A percentile compares a stretch with the other conserved stretches of the same genome.
Conservation (phyloP, 2,329 filamentous ascomycete species). For the Penicillium sp. region DNA sequence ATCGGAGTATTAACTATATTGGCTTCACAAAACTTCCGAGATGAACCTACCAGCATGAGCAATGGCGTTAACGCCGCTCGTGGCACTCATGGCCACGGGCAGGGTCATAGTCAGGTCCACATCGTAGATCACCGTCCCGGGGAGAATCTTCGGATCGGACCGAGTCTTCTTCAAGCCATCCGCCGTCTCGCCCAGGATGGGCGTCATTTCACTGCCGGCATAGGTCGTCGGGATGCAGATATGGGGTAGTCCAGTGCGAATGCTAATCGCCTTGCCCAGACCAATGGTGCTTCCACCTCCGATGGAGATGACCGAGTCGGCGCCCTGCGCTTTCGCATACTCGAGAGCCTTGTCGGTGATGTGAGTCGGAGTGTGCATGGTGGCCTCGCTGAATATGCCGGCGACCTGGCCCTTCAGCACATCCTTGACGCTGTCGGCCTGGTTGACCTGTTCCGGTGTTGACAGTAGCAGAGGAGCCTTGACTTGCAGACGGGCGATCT, state of each 20-base stretch:
- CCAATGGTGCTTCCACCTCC: slow-evolving; percentile 64
- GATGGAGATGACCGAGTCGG: slow-evolving; percentile 59
- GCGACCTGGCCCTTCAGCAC: slow-evolving; percentile 50
- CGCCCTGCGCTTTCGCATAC: slow-evolving; percentile 44
- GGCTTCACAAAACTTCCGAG: no score
- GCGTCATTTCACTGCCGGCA: slow-evolving; percentile 63
- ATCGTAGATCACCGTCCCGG: slow-evolving; percentile 63
- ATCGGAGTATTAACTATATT: neutral
- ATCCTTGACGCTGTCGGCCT: slow-evolving; percentile 46
- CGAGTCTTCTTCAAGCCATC: slow-evolving; percentile 59
- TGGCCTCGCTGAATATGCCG: slow-evolving; percentile 55
- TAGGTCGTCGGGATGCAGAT: slow-evolving; percentile 63
- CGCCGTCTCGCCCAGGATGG: slow-evolving; percentile 62
- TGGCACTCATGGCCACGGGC: slow-evolving; percentile 53
- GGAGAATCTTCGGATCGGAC: slow-evolving; percentile 59
- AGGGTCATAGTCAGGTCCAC: slow-evolving; percentile 62
- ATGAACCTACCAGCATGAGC: slow-evolving; percentile 55
- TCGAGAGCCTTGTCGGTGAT: slow-evolving; percentile 58
- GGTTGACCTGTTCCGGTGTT: slow-evolving; percentile 52
- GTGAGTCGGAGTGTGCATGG: slow-evolving; percentile 62
- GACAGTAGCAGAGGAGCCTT: slow-evolving; percentile 56
- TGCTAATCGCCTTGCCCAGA: slow-evolving; percentile 58
- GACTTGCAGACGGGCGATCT: slow-evolving; percentile 46
- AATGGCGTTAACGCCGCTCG: slow-evolving; percentile 64
- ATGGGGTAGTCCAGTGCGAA: slow-evolving; percentile 55